Percentiles rank a stretch among this genome's conserved stretches.
phyloP scores from a whole-genome alignment of 2,329 filamentous ascomycete genomes.

The Epichloe gansuensis region DNA sequence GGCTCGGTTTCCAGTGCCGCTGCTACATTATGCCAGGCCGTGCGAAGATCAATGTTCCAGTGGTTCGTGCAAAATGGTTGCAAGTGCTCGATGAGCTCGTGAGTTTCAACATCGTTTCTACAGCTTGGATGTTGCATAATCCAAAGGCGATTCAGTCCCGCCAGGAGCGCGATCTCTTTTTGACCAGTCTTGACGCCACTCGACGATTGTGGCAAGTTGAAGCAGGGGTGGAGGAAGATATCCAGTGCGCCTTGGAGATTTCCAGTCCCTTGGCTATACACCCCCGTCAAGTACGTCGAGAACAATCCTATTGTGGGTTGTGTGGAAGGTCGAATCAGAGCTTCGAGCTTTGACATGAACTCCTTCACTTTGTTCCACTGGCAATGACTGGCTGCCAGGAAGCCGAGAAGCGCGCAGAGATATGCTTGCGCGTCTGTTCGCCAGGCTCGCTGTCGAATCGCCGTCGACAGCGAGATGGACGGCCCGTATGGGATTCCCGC shows the following conservation, averaged over 20 bases:
- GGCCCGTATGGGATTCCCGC: slow-evolving; percentile 24
- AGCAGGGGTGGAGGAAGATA: slow-evolving; percentile 49
- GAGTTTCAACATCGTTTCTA: slow-evolving; percentile 44
- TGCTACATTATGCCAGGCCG: slow-evolving; percentile 64
- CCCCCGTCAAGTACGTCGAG: slow-evolving; percentile 58
- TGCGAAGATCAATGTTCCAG: slow-evolving; percentile 60
- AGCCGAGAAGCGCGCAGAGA: slow-evolving; percentile 55
- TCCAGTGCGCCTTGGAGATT: slow-evolving; percentile 54
- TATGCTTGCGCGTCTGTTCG: slow-evolving; percentile 53
- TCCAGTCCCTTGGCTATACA: slow-evolving; percentile 66
- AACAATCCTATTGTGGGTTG: slow-evolving; percentile 34
- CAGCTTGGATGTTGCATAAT: slow-evolving; percentile 54
- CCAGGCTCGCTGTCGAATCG: slow-evolving; percentile 49
- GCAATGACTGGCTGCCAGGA: slow-evolving; percentile 56
- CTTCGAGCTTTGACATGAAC: slow-evolving; percentile 40
- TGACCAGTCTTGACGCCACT: slow-evolving; percentile 37
- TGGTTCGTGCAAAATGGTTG: slow-evolving; percentile 56
- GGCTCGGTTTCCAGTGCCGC: slow-evolving; percentile 52
- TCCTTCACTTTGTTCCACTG: slow-evolving; percentile 54
- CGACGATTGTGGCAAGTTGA: slow-evolving; percentile 31
- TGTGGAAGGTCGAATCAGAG: slow-evolving; percentile 25
- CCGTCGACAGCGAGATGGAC: slow-evolving; percentile 42
- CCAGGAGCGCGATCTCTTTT: slow-evolving; percentile 52
- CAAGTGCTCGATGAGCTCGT: slow-evolving; percentile 50
- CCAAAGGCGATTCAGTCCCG: slow-evolving; percentile 55